phyloP scores from a whole-genome alignment of 1,139 yeast genomes.

The Yamadazyma spencermartinsiae region DNA sequence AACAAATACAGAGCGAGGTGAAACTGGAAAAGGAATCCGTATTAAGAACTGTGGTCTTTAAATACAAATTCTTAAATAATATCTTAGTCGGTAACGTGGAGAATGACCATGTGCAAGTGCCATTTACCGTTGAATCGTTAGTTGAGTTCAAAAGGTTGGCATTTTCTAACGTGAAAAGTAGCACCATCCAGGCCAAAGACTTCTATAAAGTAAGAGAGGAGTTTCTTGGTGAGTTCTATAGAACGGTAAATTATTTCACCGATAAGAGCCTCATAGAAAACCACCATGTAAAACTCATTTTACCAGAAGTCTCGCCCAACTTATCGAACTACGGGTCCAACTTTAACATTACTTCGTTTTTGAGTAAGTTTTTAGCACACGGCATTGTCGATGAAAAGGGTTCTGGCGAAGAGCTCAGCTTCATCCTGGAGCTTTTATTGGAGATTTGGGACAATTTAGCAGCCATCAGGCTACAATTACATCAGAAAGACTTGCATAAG shows the following conservation, averaged over 20 bases:
- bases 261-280: conserved; percentile 1
- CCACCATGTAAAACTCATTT: conserved; percentile 5
- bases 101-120: background rate
- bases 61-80: conserved; percentile 34
- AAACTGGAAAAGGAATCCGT: conserved; percentile 27
- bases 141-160: conserved; percentile 20
- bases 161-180: conserved; percentile 24
- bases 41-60: conserved; percentile 28
- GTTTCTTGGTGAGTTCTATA: conserved; percentile 35
- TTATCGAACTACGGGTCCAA: conserved; percentile 28
- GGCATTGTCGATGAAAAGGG: conserved; percentile 5
- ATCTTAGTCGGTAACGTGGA: conserved; percentile 13
- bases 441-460: conserved; percentile 59
- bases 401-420: background rate
- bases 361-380: conserved; percentile 12
- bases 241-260: conserved; percentile 15
- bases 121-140: conserved; percentile 10
- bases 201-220: conserved; percentile 49
- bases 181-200: conserved; percentile 19
- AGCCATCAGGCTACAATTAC: conserved; percentile 63
- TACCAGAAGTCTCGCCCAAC: conserved; percentile 19
- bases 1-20: conserved; percentile 22
- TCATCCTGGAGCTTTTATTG: conserved; percentile 23
- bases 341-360: conserved; percentile 23
- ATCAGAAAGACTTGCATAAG: conserved; percentile 65